Base-by-base conservation (phyloP, 306 rosid species). In the Coriaria nepalensis region DNA sequence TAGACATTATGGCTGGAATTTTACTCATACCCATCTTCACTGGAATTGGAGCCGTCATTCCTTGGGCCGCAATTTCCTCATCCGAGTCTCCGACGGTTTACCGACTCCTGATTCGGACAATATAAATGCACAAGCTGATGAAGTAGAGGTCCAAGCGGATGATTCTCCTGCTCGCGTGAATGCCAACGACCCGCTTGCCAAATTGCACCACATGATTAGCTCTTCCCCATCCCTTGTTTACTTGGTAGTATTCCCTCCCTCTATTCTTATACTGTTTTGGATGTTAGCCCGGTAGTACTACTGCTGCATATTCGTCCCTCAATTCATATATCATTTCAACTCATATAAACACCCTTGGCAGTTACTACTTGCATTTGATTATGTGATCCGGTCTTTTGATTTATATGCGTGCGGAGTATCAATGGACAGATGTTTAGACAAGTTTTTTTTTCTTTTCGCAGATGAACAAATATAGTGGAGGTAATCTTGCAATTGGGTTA, bases 401-500 rank as follows among this genome's bases (percentile, higher is more conserved):
- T 44, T 8, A 44, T 10, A 6, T 15, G 58, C 8, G 34, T 57
- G 37, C 34, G 5, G n/a, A 14, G 10, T 9, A 7, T 12, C 35
- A 33, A 33, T 44, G 4, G 6, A 6, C 10, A 33, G 33, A 32
- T 20, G 2, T 29, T 12, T 14, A 5, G 11, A 13, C 15, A 43
- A 10, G 32, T 4, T 10, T 55, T 5, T 35, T 33, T 2, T 5
- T 40, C 35, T 6, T 40, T 9, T 59, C 33, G 37, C 56, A 83
- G 93, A 48, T 59, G 57, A 72, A 64, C 53, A 64, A 50, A 51
- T 67, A 68, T 33, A 35, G 35, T 36, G 78, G 79, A 32, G 61
- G 36, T 46, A 76, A 68, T 63, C 52, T 84, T 12, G 69, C 79
- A 15, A 55, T 81, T 60, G 87, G 93, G 66, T 48, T 84, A 45